Conservation (phyloP, 2,329 filamentous ascomycete species). For the Penicillium sp. region DNA sequence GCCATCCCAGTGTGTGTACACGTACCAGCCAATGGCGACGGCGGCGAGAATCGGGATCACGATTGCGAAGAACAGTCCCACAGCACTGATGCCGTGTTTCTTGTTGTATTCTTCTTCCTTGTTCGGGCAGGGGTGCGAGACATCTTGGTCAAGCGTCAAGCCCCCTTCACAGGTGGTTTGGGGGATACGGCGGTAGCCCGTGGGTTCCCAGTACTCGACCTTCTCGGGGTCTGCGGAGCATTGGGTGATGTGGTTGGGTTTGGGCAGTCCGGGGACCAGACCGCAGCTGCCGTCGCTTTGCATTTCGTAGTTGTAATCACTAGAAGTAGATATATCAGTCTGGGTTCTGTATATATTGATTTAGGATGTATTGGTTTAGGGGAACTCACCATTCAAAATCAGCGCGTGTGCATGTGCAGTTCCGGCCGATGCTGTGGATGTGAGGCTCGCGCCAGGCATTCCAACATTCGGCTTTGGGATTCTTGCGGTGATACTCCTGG, state of each 20-base stretch:
- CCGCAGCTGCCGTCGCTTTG: conserved; percentile 74
- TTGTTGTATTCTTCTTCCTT: conserved; percentile 81
- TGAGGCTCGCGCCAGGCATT: conserved; percentile 73
- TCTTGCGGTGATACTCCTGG: conserved; percentile 88
- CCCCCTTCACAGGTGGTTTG: conserved; percentile 84
- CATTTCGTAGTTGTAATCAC: conserved; percentile 91
- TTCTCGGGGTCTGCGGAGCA: conserved; percentile 66
- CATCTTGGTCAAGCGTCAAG: conserved; percentile 69
- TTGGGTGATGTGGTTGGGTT: conserved; percentile 59
- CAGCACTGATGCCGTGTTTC: conserved; percentile 68
- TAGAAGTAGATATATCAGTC: conserved; percentile 37
- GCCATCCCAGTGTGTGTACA: conserved; percentile 79
- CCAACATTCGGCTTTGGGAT: conserved; percentile 73
- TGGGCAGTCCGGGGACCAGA: conserved; percentile 71
- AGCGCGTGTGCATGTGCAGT: conserved; percentile 79
- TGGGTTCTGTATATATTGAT: conserved; percentile 1
- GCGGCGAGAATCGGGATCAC: conserved; percentile 73
- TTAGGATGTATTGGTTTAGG: background rate
- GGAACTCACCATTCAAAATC: conserved; percentile 86
- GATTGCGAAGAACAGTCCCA: conserved; percentile 83
- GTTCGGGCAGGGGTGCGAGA: conserved; percentile 67
- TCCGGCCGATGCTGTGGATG: conserved; percentile 67
- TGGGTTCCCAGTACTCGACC: conserved; percentile 79
- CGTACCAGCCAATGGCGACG: conserved; percentile 74
- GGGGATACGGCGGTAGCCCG: conserved; percentile 86